Evolutionary conservation across 352 stramenopile species (phyloP).

Genomic region (Globisporangium sylvaticum): DNA sequence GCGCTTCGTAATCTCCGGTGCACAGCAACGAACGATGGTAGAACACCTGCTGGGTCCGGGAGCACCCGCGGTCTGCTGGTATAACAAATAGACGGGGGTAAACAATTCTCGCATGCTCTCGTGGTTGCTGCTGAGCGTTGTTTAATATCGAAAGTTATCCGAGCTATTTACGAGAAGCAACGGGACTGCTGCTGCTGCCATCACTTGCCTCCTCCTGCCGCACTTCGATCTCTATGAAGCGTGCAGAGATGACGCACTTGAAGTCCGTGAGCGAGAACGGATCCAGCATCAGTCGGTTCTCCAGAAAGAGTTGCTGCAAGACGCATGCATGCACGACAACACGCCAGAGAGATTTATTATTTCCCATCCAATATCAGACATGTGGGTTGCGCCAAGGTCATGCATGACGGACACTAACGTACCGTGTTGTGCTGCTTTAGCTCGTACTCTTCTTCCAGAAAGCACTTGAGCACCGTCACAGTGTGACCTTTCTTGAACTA

Average conservation of each 20-base stretch:
- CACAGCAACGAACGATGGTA: background rate
- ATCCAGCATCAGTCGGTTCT: constrained; percentile 41
- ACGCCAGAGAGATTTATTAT: background rate
- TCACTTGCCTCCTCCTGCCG: constrained; percentile 24
- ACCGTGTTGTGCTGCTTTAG: constrained; percentile 34
- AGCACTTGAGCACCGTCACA: constrained; percentile 54
- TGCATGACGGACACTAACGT: background rate
- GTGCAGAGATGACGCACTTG: constrained; percentile 27
- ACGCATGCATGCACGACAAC: background rate
- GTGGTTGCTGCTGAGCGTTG: background rate
- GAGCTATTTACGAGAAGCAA: background rate
- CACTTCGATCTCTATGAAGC: constrained; percentile 41
- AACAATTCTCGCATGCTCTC: background rate
- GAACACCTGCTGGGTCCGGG: background rate
- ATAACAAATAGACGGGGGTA: background rate
- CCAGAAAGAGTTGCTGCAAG: constrained; percentile 38
- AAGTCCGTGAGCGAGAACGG: constrained; percentile 69
- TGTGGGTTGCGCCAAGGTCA: background rate
- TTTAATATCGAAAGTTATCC: background rate
- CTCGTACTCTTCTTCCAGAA: constrained; percentile 51
- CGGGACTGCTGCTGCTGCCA: background rate
- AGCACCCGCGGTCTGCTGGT: background rate
- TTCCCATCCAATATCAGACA: background rate
- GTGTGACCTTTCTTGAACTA: constrained; percentile 73
- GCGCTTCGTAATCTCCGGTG: background rate